Conservation (phyloP, 2,329 filamentous ascomycete species). For the Fusarium multiceps region DNA sequence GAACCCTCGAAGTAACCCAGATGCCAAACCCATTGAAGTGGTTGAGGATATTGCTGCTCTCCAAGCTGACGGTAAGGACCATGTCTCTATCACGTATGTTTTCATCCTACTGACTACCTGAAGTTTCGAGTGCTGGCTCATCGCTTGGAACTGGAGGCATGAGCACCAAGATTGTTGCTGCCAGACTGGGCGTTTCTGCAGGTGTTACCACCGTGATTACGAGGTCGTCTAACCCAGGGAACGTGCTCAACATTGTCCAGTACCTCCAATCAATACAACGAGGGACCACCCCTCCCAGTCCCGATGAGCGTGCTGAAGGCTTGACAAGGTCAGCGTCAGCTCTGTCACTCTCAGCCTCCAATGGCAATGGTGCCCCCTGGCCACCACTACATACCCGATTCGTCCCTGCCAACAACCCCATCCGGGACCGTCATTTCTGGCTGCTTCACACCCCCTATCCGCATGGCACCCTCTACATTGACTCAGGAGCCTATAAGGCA, state of each 20-base stretch:
- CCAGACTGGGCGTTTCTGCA: conserved; percentile 89
- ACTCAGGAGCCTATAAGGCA: conserved; percentile 86
- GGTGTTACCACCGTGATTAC: conserved; percentile 97
- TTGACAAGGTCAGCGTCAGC: conserved; percentile 58
- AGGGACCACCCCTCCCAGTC: conserved; percentile 32
- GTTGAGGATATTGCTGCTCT: conserved; percentile 88
- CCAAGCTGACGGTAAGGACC: conserved; percentile 77
- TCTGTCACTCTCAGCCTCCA: conserved; percentile 48
- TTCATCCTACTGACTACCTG: conserved; percentile 28
- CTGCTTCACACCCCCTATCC: conserved; percentile 90
- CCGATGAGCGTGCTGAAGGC: conserved; percentile 49
- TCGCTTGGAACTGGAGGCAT: conserved; percentile 94
- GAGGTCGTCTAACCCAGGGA: conserved; percentile 90
- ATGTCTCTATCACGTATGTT: background rate
- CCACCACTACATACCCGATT: conserved; percentile 91
- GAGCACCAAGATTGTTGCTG: conserved; percentile 96
- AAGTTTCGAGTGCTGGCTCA: conserved; percentile 89
- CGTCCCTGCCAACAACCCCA: conserved; percentile 83
- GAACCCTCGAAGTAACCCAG: conserved; percentile 86
- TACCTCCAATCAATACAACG: conserved; percentile 58
- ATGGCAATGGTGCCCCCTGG: conserved; percentile 47
- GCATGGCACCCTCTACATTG: conserved; percentile 92
- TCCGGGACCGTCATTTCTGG: conserved; percentile 97
- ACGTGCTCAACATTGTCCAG: conserved; percentile 86
- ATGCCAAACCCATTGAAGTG: conserved; percentile 90